Base-by-base conservation (phyloP, 176 grass and related monocot genomes). In the Lolium rigidum region DNA sequence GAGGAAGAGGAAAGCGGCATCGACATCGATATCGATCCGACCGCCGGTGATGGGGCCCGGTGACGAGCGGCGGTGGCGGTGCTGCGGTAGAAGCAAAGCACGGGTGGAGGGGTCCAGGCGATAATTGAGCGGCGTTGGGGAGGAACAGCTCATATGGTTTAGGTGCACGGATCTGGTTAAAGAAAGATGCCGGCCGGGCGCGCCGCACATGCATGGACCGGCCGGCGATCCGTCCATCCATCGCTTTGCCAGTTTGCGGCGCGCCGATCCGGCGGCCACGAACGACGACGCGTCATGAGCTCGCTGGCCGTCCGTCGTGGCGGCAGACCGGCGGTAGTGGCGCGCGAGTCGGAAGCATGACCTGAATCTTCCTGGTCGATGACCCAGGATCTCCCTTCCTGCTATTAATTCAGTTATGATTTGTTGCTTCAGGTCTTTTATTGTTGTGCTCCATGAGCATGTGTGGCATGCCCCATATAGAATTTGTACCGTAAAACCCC, bases 81-180 rank as follows among this genome's bases (percentile, higher is more conserved):
- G 79, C 41, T 51, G 58, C 10, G n/a, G n/a, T n/a, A n/a, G n/a
- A n/a, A 28, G 26, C 1, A 28, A 1, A 2, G 26, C 26, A 28
- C 26, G 26, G 10, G 20, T 6, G 14, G 41, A 5, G 49, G 26
- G 88, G 78, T 24, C 88, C 88, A 51, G 51, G 38, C 9, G 79
- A 77, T 82, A 47, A 86, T 72, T 71, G 54, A 63, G 17, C 24
- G 10, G 39, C 25, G 26, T n/a, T n/a, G 26, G 26, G 26, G 26
- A 28, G 79, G 6, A 7, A 46, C 18, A 90, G 75, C 80, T 84
- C 85, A n/a, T n/a, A n/a, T n/a, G n/a, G n/a, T n/a, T n/a, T n/a
- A n/a, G 50, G 1, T 28, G 26, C 26, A 28, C 48, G 73, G 73
- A 28, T 66, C 47, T 43, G 89, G 79, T 50, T 84, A 84, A 87